Evolutionary conservation across 495 filamentous ascomycete genomes (phyloP).

Genomic region (Ramalina intermedia): DNA sequence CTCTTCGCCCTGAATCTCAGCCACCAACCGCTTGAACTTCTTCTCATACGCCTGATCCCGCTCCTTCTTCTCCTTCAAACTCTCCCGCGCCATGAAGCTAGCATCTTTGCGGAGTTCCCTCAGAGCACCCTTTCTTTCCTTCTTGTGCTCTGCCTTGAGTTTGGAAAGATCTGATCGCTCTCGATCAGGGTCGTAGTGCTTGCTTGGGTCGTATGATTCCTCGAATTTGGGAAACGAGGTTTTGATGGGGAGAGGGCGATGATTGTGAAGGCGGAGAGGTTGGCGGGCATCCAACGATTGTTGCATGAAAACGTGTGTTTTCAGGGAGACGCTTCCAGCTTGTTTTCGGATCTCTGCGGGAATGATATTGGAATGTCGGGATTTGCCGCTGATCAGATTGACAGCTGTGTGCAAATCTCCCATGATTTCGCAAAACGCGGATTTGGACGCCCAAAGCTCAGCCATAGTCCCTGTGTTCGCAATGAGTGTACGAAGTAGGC

Average conservation of each 20-base stretch:
- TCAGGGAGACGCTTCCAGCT: constrained; percentile 14
- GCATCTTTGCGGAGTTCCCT: constrained; percentile 89
- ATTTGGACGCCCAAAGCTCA: constrained; percentile 46
- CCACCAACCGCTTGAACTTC: constrained; percentile 83
- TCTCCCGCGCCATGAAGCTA: constrained; percentile 78
- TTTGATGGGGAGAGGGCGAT: constrained; percentile 77
- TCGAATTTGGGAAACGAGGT: constrained; percentile 90
- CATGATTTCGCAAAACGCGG: constrained; percentile 65
- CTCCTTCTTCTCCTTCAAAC: constrained; percentile 81
- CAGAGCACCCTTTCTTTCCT: constrained; percentile 88
- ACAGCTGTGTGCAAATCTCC: constrained; percentile 41
- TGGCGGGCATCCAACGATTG: constrained; percentile 48
- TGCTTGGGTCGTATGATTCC: constrained; percentile 82
- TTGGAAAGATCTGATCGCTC: constrained; percentile 71
- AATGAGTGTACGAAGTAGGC: constrained; percentile 41
- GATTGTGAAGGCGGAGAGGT: constrained; percentile 77
- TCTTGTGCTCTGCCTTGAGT: constrained; percentile 79
- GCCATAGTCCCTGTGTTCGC: constrained; percentile 44
- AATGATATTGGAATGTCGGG: constrained; percentile 37
- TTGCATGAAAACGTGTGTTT: constrained; percentile 29
- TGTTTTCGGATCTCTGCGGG: constrained; percentile 5
- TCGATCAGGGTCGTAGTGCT: constrained; percentile 87
- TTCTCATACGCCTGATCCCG: constrained; percentile 79
- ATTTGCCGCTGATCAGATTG: constrained; percentile 34
- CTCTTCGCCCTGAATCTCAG: constrained; percentile 90